Percentiles rank a stretch among this genome's conserved stretches.
Conservation (phyloP, 2,329 filamentous ascomycete genomes). For the Fusarium siculi region DNA sequence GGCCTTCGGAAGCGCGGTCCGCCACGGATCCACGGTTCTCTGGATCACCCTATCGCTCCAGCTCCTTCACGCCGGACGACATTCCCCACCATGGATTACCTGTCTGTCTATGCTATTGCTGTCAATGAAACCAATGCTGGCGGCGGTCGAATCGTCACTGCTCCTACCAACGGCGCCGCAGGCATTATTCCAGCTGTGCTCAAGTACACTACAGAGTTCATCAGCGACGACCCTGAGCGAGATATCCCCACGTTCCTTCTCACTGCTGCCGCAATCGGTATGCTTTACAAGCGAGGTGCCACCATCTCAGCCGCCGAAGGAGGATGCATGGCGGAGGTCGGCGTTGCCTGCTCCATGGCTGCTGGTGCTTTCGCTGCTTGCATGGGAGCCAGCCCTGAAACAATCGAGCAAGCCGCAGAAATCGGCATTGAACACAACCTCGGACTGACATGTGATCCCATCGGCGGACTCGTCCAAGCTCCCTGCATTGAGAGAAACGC, state of each 20-base stretch:
- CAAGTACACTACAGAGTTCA: slow-evolving; percentile 61
- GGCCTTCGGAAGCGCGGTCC: slow-evolving; percentile 44
- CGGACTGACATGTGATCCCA: slow-evolving; percentile 61
- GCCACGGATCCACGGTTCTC: slow-evolving; percentile 57
- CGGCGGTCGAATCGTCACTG: slow-evolving; percentile 62
- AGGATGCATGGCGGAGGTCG: slow-evolving; percentile 65
- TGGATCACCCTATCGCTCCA: slow-evolving; percentile 59
- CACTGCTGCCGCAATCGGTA: slow-evolving; percentile 61
- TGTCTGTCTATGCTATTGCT: slow-evolving; percentile 62
- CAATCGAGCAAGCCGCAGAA: slow-evolving; percentile 62
- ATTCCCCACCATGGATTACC: slow-evolving; percentile 62
- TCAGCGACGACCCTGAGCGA: slow-evolving; percentile 61
- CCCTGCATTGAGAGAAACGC: slow-evolving; percentile 64
- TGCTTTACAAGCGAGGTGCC: slow-evolving; percentile 64
- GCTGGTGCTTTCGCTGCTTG: slow-evolving; percentile 62
- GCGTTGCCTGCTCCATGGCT: slow-evolving; percentile 63
- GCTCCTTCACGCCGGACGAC: slow-evolving; percentile 58
- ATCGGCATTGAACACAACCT: slow-evolving; percentile 65
- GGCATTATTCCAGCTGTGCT: slow-evolving; percentile 63
- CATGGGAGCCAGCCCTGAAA: slow-evolving; percentile 62
- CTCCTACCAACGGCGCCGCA: slow-evolving; percentile 62
- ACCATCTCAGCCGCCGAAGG: slow-evolving; percentile 63
- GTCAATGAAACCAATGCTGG: slow-evolving; percentile 65
- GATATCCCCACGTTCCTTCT: slow-evolving; percentile 61
- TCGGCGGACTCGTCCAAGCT: slow-evolving; percentile 61